These are phyloP conservation scores for Sequoiadendron giganteum DNA, from an alignment of 75 land plant genomes.

Conservation along the genomic window DNA sequence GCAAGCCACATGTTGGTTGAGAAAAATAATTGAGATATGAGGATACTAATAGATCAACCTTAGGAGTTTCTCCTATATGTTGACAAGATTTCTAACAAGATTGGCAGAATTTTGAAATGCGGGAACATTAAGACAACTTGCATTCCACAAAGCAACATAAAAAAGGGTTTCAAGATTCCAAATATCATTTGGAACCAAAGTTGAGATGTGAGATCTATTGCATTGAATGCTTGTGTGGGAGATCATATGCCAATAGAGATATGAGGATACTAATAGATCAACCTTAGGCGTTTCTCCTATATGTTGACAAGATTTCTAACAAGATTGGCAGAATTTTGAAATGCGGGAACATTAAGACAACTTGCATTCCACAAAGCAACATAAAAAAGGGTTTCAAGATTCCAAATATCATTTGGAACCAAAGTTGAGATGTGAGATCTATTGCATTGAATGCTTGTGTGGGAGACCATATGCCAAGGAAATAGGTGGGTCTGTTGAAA, in stretches of 20 bases:
- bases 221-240: background rate
- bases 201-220: background rate
- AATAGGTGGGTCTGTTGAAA: background rate
- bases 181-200: background rate
- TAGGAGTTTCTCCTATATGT: background rate
- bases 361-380: background rate
- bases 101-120: background rate
- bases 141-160: background rate
- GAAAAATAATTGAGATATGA: background rate
- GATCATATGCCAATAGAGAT: no score
- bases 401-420: background rate
- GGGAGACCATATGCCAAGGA: background rate
- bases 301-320: background rate
- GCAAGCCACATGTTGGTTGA: background rate
- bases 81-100: background rate
- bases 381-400: background rate
- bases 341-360: background rate
- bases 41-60: background rate
- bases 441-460: background rate
- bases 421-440: background rate
- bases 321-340: background rate
- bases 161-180: background rate
- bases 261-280: background rate
- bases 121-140: background rate
- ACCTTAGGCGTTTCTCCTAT: background rate